Base-by-base conservation (phyloP, 2,329 filamentous ascomycete genomes). In the Colletotrichum noveboracense region DNA sequence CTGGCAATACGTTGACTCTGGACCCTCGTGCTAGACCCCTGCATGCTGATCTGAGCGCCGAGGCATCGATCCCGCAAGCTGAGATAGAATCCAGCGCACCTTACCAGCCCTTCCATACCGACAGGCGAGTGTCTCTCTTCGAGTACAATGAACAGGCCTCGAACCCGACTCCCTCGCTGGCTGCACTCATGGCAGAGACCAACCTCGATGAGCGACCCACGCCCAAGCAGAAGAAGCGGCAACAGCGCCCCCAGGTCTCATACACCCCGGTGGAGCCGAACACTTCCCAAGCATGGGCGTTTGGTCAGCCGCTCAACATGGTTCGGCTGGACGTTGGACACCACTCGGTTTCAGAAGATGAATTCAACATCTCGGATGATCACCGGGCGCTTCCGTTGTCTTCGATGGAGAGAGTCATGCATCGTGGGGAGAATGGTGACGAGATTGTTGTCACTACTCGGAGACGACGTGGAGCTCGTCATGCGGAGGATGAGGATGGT, bases 41-140 rank as follows among this genome's bases (percentile, higher is more conserved):
- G 70, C 83, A 80, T 79, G 80, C 78, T 78, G 87, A 85, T 80
- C 85, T 83, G 80, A 86, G 84, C 71, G 90, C 87, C 82, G 94
- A 87, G 84, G 94, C 86, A 82, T 94, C 86, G 82, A 96, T 91
- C 72, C 92, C 92, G 1, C 91, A 93, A 78, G 95, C 95, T 7
- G 96, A 98, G 86, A 97, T 98, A 78, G 97, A 99, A 82, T 98
- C 96, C 2, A 98, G 96, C 81, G 94, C 96, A 6, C 95, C 96
- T 3, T 98, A 98, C 80, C 96, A 98, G 80, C 96, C 97, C 2
- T 98, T 98, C 86, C 96, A 98, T 83, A 97, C 96, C 0, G 96
- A 98, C 81, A 91, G 92, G 70, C 92, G 96, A 5, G 94, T 98
- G 60, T 91, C 90, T n/a, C 88, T 98, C 32, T 94, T 93, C 78